Evolutionary conservation across 2,329 filamentous ascomycete genomes (phyloP).

Genomic region (Penicillium sp.): DNA sequence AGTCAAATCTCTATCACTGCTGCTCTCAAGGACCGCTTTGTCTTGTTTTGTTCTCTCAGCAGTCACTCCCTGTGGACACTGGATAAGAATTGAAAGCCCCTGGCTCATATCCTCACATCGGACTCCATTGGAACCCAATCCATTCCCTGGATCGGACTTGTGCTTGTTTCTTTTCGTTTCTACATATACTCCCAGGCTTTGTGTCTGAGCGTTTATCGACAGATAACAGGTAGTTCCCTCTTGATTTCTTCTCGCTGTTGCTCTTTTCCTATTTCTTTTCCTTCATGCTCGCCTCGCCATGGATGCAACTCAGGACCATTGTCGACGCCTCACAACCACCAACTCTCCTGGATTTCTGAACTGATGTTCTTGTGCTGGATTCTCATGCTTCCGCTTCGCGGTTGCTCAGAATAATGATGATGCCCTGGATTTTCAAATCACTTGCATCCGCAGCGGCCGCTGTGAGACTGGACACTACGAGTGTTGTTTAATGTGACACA

Average conservation of each 20-base stretch:
- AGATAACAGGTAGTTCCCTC: constrained; percentile 50
- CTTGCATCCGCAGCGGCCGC: constrained; percentile 36
- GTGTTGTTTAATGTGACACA: constrained; percentile 49
- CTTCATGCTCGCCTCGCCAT: constrained; percentile 15
- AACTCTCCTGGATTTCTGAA: constrained; percentile 1
- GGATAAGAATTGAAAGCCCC: constrained; percentile 24
- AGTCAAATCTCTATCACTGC: constrained; percentile 23
- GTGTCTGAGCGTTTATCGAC: constrained; percentile 32
- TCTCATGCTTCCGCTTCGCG: constrained; percentile 26
- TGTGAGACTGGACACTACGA: constrained; percentile 41
- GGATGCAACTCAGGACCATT: constrained; percentile 8
- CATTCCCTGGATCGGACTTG: constrained; percentile 40
- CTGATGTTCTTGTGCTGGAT: constrained; percentile 19
- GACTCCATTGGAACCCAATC: constrained; percentile 35
- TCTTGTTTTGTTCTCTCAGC: constrained; percentile 20
- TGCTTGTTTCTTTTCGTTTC: constrained; percentile 35
- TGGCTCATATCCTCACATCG: constrained; percentile 29
- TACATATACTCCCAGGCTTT: constrained; percentile 30
- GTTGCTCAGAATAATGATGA: constrained; percentile 30
- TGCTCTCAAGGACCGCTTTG: constrained; percentile 14
- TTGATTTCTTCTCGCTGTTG: constrained; percentile 35
- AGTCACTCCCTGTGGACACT: constrained; percentile 27
- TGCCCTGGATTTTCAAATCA: constrained; percentile 1
- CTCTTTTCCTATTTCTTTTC: constrained; percentile 22
- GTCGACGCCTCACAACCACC: constrained; percentile 10